These are phyloP conservation scores for Ceratobasidium sp. DNA, from an alignment of 1,284 basidiomycete genomes.

Conservation along the genomic window DNA sequence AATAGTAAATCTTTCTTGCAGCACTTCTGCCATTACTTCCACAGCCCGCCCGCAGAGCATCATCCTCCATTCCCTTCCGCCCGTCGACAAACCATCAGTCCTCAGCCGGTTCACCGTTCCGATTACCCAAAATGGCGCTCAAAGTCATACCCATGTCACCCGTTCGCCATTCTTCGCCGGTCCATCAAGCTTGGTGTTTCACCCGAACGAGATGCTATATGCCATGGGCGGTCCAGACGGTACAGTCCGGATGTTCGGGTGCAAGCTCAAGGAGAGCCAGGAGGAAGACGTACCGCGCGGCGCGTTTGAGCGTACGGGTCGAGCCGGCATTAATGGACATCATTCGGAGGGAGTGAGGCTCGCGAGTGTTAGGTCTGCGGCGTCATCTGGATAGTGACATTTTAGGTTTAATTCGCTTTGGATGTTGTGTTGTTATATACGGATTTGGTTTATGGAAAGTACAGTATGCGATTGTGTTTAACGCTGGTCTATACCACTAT, in stretches of 20 bases:
- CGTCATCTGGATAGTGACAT: constrained; percentile 28
- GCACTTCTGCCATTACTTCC: constrained; percentile 71
- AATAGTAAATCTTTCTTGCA: constrained; percentile 53
- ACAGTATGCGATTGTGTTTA: neutral
- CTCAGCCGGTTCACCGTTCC: constrained; percentile 63
- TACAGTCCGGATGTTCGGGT: constrained; percentile 55
- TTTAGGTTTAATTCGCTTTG: constrained; percentile 10
- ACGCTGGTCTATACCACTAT: neutral
- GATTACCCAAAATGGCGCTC: constrained; percentile 68
- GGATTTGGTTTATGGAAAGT: neutral
- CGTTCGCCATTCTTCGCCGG: constrained; percentile 73
- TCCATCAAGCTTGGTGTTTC: constrained; percentile 75
- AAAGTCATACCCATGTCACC: constrained; percentile 59
- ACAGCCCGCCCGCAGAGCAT: constrained; percentile 71
- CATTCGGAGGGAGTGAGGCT: constrained; percentile 26
- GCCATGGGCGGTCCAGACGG: constrained; percentile 80
- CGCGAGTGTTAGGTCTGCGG: constrained; percentile 29
- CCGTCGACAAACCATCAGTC: constrained; percentile 51
- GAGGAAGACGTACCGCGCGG: constrained; percentile 37
- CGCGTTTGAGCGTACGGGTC: constrained; percentile 4
- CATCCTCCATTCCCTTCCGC: constrained; percentile 66
- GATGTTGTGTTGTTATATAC: constrained; percentile 2
- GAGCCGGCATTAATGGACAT: constrained; percentile 19
- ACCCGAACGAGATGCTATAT: constrained; percentile 84
- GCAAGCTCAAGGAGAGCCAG: constrained; percentile 47